These are phyloP conservation scores for barrel medic (Medicago truncatula) DNA, from an alignment of 306 rosid species.

Conservation along the genomic window MtrunA17r5.0-ANR NC_053045.1:46900501-46901000, in stretches of 20 bases:
- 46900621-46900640: slow-evolving; percentile 88
- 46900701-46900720: not conserved
- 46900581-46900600: slow-evolving; percentile 79
- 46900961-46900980: slow-evolving; percentile 1
- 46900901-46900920: slow-evolving; percentile 3
- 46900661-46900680: slow-evolving; percentile 24
- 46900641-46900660: slow-evolving; percentile 97
- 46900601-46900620: slow-evolving; percentile 90
- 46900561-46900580: not conserved
- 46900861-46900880: slow-evolving; percentile 20
- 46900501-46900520: slow-evolving; percentile 4
- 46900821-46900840: not conserved
- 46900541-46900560: not conserved
- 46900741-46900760: slow-evolving; percentile 22
- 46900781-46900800: slow-evolving; percentile 1
- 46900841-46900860: slow-evolving; percentile 10
- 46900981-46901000: slow-evolving; percentile 13
- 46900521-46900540: slow-evolving; percentile 5
- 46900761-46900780: not conserved
- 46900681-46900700: slow-evolving; percentile 22
- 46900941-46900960: slow-evolving; percentile 1
- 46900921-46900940: not conserved
- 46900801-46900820: not conserved
- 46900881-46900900: slow-evolving; percentile 1
- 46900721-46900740: slow-evolving; percentile 4